Evolutionary conservation across 257 asterid genomes (phyloP).

Genomic region (Echium plantagineum): DNA sequence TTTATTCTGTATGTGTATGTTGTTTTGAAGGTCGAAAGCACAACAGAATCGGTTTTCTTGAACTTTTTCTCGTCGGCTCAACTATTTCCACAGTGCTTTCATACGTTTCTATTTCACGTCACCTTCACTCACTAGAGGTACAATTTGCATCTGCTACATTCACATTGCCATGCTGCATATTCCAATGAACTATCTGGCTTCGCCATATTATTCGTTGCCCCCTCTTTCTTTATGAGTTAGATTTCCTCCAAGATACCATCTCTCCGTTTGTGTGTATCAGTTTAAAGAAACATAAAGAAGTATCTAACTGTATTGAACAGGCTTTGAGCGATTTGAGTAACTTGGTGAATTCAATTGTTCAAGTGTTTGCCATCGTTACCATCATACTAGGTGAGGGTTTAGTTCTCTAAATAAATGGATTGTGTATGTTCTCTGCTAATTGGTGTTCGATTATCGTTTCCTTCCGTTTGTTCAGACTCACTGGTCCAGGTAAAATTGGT

Average conservation of each 20-base stretch:
- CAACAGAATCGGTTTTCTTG: conserved; percentile 46
- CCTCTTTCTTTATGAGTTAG: too few relatives aligned
- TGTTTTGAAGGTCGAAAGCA: conserved; percentile 45
- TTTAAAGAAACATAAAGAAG: too few relatives aligned
- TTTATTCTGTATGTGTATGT: too few relatives aligned
- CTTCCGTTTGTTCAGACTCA: conserved; percentile 21
- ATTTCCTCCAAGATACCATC: too few relatives aligned
- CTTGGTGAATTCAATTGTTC: neutral
- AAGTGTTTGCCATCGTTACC: conserved; percentile 7
- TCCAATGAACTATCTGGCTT: neutral
- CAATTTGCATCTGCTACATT: conserved; percentile 4
- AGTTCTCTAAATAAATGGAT: too few relatives aligned
- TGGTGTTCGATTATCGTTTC: too few relatives aligned
- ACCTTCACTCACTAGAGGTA: conserved; percentile 37
- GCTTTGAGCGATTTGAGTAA: conserved; percentile 11
- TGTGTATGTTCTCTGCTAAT: too few relatives aligned
- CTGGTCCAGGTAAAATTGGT: conserved; percentile 30
- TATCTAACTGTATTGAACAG: too few relatives aligned
- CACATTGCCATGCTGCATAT: neutral
- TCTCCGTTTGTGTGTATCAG: too few relatives aligned
- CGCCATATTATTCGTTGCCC: neutral
- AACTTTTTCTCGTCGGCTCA: conserved; percentile 54
- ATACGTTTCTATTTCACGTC: conserved; percentile 27
- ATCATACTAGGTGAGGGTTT: conserved; percentile 26
- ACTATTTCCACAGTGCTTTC: conserved; percentile 41